These are phyloP conservation scores for Nepenthes mirabilis DNA, from an alignment of 148 eudicot genomes.

Conservation along the genomic window DNA sequence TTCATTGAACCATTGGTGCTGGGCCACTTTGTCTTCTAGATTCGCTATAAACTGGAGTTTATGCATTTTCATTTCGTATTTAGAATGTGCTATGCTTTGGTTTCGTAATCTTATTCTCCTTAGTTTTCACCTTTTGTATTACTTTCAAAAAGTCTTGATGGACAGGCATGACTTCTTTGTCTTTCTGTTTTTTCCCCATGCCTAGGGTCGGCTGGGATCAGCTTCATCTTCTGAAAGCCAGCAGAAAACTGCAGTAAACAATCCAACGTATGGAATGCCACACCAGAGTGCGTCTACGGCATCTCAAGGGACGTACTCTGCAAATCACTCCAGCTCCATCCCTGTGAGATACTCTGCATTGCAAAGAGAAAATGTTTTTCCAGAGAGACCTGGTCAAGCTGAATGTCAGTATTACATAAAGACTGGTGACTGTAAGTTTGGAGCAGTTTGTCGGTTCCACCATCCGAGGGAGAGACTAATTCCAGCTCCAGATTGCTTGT, in stretches of 20 bases:
- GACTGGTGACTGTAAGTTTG: conserved; percentile 98
- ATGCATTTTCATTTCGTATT: no score
- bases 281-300: conserved; percentile 38
- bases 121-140: no score
- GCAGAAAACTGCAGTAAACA: conserved; percentile 49
- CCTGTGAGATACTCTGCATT: conserved; percentile 62
- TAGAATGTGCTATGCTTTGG: no score
- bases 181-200: conserved; percentile 4
- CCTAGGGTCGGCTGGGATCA: conserved; percentile 68
- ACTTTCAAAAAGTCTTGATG: no score
- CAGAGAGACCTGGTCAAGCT: conserved; percentile 94
- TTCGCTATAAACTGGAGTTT: background rate
- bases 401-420: conserved; percentile 97
- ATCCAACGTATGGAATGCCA: conserved; percentile 35
- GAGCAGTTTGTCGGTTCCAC: conserved; percentile 88
- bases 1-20: background rate
- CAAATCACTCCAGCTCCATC: conserved; percentile 50
- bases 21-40: background rate
- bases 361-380: conserved; percentile 73
- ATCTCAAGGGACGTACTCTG: conserved; percentile 10
- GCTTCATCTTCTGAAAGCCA: conserved; percentile 54
- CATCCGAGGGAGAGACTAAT: conserved; percentile 81
- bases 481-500: conserved; percentile 74
- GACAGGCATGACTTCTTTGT: background rate
- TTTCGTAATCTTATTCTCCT: no score